Conservation (phyloP, 1,284 basidiomycete genomes). For the Trametes sp. region DNA sequence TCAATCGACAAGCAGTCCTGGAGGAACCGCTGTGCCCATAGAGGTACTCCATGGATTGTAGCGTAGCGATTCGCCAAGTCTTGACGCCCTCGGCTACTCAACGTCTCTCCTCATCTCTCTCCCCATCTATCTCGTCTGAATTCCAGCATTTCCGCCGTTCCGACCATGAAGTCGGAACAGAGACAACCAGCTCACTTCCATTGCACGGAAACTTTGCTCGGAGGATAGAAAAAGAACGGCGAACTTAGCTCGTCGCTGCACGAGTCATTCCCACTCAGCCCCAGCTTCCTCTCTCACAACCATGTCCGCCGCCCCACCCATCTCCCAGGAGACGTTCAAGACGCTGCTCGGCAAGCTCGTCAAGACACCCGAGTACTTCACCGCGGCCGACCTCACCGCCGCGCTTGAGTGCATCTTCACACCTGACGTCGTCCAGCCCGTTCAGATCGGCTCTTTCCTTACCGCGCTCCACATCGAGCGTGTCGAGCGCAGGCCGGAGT, state of each 20-base stretch:
- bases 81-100: conserved; percentile 2
- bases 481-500: conserved; percentile 77
- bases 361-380: conserved; percentile 79
- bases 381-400: conserved; percentile 69
- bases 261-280: conserved; percentile 17
- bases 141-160: neutral
- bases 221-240: conserved; percentile 8
- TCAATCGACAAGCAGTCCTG: too few relatives aligned
- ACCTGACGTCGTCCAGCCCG: conserved; percentile 64
- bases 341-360: conserved; percentile 78
- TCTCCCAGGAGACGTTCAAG: conserved; percentile 73
- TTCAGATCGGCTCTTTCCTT: conserved; percentile 86
- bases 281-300: conserved; percentile 26
- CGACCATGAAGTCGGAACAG: conserved; percentile 22
- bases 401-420: conserved; percentile 82
- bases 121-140: neutral
- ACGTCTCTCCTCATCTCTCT: neutral
- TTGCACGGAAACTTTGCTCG: neutral
- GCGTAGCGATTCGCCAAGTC: too few relatives aligned
- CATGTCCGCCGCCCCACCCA: conserved; percentile 19
- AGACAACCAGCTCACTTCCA: neutral
- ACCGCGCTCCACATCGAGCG: conserved; percentile 82
- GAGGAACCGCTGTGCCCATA: too few relatives aligned
- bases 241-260: neutral
- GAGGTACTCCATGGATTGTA: too few relatives aligned